Base-by-base conservation (phyloP, 129 eudicot species). In the Oenanthe sinensis region DNA sequence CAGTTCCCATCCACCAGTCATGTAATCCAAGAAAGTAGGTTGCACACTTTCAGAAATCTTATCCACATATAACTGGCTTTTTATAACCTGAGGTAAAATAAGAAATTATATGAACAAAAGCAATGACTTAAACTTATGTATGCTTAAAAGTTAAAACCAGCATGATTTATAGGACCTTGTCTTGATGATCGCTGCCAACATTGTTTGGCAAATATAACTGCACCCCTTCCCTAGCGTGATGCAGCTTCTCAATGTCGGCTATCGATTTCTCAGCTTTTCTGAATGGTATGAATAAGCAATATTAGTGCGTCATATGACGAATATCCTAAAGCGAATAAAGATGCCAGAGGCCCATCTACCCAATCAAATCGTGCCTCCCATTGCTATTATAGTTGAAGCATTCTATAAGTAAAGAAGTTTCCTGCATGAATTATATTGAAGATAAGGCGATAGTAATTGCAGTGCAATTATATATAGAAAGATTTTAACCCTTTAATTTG, bases 1-100 rank as follows among this genome's bases (percentile, higher is more conserved):
- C 86, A 95, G 82, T 84, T 95, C 96, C 89, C 89, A 95, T 71
- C 97, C 99, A 79, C 88, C 92, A 81, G 90, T 87, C 90, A 95
- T 73, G 86, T 95, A 95, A 87, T 95, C 97, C 75, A 95, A 93
- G 82, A 95, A 95, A n/a, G 97, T 91, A 78, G 89, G 88, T 79
- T 90, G 88, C 74, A 87, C 85, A 71, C 88, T 92, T 85, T 95
- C 99, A 75, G 85, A 82, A 70, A 81, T 88, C 82, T 85, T 92
- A 79, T 95, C 99, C 78, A 92, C 97, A 82, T 80, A 90, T 13
- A 95, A 84, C 83, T 79, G 91, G 85, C 97, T 87, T 85, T 95
- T 95, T 75, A 95, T 81, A 47, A 85, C 95, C 98, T 94, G 83
- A 60, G 75, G 37, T 22, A 71, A 78, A 71, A 14, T 3, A 22